Evolutionary conservation across 805 yeast genomes (phyloP), one percentile per base, ranked within the genome.

Genomic region (Grigorovia humatica): DNA sequence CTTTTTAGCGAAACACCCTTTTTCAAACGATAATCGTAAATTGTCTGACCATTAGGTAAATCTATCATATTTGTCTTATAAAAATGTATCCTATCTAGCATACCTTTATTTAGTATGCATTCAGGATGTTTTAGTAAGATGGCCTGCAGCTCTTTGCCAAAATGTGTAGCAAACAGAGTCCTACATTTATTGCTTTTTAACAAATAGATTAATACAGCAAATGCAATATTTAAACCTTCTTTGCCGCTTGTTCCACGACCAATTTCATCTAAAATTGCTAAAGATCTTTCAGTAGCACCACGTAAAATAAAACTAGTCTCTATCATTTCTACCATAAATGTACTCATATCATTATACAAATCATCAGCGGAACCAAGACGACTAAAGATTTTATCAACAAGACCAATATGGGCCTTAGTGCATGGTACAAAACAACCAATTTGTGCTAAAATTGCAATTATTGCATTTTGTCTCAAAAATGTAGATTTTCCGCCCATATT

Each of bases 241-340:
- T 72, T 73, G 0, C 88, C 83, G 51, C 95, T 84, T 0, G 96
- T 89, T 0, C 96, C 96, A 51, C 96, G 73, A 1, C 96, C 96
- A 20, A 89, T 81, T 61, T 89, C 96, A 66, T 89, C 96, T 51
- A 89, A 72, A 20, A 89, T 81, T 0, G 91, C 85, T 54, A 89
- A 69, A 0, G 96, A 87, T 40, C 75, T 70, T 1, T 70, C 58
- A 0, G 93, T 83, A 9, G 95, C 83, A 44, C 79, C 77, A 42
- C 77, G 71, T 41, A 89, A 64, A 40, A 89, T 88, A 45, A 73
- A 69, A 2, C 88, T 79, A 2, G 95, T 84, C 63, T 89, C 96
- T 43, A 82, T 74, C 96, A 89, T 88, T 60, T 89, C 96, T 15
- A 85, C 87, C 96, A 88, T 87, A 61, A 89, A 89, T 0, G 96